A percentile compares a stretch with the other conserved stretches of the same genome.
Evolutionary conservation across 1,139 yeast genomes (phyloP).

Genomic region (Pichia kudriavzevii): DNA sequence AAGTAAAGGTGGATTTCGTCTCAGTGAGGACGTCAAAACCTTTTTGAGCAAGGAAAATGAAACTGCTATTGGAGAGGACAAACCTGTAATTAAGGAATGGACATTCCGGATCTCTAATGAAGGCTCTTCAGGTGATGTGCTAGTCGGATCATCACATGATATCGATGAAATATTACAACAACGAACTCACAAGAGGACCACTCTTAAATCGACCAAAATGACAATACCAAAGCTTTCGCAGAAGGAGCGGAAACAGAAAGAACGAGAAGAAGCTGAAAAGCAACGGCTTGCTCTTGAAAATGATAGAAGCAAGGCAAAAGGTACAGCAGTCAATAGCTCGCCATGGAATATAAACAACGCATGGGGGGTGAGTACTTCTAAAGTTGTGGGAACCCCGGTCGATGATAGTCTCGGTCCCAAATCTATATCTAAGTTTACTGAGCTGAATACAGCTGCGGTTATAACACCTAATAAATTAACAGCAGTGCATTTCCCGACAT

Average conservation of each 20-base stretch:
- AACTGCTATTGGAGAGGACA: too few species aligned
- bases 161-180: conserved; percentile 11
- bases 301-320: conserved; percentile 1
- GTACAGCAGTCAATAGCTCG: background rate
- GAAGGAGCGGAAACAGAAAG: conserved; percentile 22
- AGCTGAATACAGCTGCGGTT: conserved; percentile 12
- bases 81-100: too few species aligned
- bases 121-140: background rate
- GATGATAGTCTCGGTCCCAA: background rate
- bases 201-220: conserved; percentile 3
- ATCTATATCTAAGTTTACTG: conserved; percentile 1
- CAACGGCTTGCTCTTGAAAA: too few species aligned
- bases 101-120: too few species aligned
- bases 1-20: too few species aligned
- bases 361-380: conserved; percentile 13
- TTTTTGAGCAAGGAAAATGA: too few species aligned
- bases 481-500: conserved; percentile 15
- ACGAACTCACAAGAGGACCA: conserved; percentile 4
- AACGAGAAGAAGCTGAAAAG: conserved; percentile 40
- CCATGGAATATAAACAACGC: conserved; percentile 8
- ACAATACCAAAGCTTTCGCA: conserved; percentile 20
- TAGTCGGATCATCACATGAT: background rate
- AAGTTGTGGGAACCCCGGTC: conserved; percentile 5
- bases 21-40: too few species aligned
- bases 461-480: conserved; percentile 16